Evolutionary conservation across 139 green algal species (phyloP).

Genomic region (Chlamydomonas sp.): DNA sequence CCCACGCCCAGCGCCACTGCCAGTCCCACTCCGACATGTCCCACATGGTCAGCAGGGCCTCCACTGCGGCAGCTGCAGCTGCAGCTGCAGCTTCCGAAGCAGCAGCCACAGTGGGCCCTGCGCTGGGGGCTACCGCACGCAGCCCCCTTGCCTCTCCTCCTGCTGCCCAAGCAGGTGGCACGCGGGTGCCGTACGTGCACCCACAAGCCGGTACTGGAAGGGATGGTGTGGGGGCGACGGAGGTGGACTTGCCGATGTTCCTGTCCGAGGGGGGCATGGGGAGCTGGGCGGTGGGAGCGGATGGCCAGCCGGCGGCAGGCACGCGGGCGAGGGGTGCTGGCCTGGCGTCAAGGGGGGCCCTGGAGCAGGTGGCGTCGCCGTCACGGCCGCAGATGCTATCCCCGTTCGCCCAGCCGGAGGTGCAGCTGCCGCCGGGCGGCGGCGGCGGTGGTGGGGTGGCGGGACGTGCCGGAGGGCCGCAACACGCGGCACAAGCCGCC

Average conservation of each 20-base stretch:
- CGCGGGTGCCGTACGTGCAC: no score
- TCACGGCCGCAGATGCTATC: not conserved
- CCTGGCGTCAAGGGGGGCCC: no score
- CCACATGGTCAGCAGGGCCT: not conserved
- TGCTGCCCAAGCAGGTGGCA: no score
- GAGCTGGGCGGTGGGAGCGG: not conserved
- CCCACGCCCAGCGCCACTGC: not conserved
- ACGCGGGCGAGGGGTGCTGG: no score
- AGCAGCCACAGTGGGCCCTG: not conserved
- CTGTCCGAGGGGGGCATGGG: no score
- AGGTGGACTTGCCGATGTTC: no score
- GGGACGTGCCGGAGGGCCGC: not conserved
- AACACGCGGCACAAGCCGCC: not conserved
- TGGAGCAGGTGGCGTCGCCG: not conserved
- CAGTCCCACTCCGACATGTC: no score
- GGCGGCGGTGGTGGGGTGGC: not conserved
- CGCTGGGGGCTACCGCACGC: no score
- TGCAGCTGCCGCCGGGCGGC: not conserved
- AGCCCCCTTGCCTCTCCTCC: no score
- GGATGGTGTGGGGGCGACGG: no score
- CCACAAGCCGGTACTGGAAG: no score
- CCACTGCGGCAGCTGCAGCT: not conserved
- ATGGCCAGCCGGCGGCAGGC: not conserved
- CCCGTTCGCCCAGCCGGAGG: conserved; percentile 3
- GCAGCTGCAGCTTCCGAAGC: not conserved